Evolutionary conservation across 1,139 yeast species (phyloP), one percentile per base, ranked within the genome.

Genomic region (Zygosaccharomyces pseudobailii): DNA sequence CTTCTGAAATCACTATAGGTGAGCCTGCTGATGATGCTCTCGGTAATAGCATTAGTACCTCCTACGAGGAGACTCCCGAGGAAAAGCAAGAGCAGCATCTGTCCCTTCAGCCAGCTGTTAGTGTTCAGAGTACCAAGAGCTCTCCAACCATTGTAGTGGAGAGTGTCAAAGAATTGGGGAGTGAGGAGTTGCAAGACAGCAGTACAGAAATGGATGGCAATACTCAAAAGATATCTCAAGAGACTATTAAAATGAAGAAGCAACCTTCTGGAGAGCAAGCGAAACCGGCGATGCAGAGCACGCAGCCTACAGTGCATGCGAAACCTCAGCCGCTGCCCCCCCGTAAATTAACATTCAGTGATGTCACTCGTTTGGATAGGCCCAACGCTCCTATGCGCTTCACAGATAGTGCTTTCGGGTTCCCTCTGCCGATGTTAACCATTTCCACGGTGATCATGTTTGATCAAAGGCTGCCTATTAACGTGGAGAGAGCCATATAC

Each of bases 401-500:
- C 67, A 82, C 87, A 2, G 92, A 84, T 55, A 83, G 90, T 22
- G 90, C 92, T 4, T 85, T 85, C 69, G 95, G 95, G 3, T 85
- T 85, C 68, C 94, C 95, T 4, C 70, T 85, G 48, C 95, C 95
- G 1, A 89, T 89, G 32, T 79, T 87, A 23, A 82, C 90, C 0
- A 78, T 75, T 37, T 82, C 90, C 0, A 84, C 92, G 0, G 72
- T 85, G 46, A 77, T 84, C 27, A 85, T 85, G 95, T 73, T 84
- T 55, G 90, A 84, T 63, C 82, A 84, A 61, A 73, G 98, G 54
- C 87, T 87, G 65, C 97, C 97, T 0, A 82, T 92, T 40, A 96
- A 90, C 65, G 95, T 92, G 40, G 98, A 94, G 67, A 76, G 98
- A 39, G 97, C 98, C 1, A 87, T 94, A 47, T 92, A 92, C 66